phyloP scores from a whole-genome alignment of 257 asterid species.

The Paraleonurus japonicus region DNA sequence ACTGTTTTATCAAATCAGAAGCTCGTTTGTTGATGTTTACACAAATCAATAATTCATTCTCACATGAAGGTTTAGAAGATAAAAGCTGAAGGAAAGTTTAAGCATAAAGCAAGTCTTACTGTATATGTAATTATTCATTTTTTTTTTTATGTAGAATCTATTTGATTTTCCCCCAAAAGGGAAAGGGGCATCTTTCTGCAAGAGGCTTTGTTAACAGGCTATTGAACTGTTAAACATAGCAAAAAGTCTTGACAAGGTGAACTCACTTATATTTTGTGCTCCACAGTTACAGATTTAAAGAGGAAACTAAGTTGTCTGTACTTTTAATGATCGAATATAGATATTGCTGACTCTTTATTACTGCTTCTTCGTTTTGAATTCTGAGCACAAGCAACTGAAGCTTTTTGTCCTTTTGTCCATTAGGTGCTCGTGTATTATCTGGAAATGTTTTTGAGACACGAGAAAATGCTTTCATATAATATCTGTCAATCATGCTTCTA shows the following conservation, averaged over 20 bases:
- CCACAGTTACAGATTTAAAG: background rate
- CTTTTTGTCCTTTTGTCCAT: slow-evolving; percentile 16
- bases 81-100: background rate
- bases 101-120: background rate
- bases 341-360: slow-evolving; percentile 13
- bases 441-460: slow-evolving; percentile 81
- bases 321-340: background rate
- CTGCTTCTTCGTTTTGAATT: slow-evolving; percentile 7
- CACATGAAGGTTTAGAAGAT: background rate
- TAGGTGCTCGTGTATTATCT: slow-evolving; percentile 93
- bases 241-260: background rate
- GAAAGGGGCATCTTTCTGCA: too few species aligned
- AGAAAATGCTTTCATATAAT: too few species aligned
- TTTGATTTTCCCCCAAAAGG: too few species aligned
- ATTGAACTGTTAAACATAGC: background rate
- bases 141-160: too few species aligned
- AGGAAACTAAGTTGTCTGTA: background rate
- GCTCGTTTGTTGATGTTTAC: background rate
- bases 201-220: background rate
- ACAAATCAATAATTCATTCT: background rate
- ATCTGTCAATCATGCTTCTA: too few species aligned
- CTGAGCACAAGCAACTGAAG: slow-evolving; percentile 9
- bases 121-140: too few species aligned
- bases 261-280: background rate
- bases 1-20: background rate